phyloP scores from a whole-genome alignment of 768 basidiomycete genomes.

The Mycena polygramma region DNA sequence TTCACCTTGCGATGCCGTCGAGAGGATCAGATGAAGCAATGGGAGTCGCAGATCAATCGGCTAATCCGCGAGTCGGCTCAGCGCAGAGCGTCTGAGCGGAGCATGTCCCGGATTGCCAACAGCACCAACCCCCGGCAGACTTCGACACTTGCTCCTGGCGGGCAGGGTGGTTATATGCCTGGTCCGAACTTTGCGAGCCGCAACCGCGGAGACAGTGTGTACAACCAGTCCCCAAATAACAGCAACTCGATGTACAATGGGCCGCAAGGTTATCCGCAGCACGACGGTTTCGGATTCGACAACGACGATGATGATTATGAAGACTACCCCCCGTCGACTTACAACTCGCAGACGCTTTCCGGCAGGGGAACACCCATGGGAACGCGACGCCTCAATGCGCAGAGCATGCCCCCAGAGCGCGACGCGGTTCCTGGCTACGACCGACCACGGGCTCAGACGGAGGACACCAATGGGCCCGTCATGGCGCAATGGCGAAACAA shows the following conservation, averaged over 20 bases:
- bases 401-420: slow-evolving; percentile 71
- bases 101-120: slow-evolving; percentile 66
- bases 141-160: slow-evolving; percentile 43
- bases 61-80: slow-evolving; percentile 84
- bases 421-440: slow-evolving; percentile 62
- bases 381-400: slow-evolving; percentile 67
- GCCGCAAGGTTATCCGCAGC: slow-evolving; percentile 68
- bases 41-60: slow-evolving; percentile 91
- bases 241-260: slow-evolving; percentile 52
- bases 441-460: slow-evolving; percentile 76
- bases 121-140: slow-evolving; percentile 60
- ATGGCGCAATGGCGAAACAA: slow-evolving; percentile 75
- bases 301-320: slow-evolving; percentile 81
- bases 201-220: slow-evolving; percentile 52
- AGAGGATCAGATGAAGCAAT: slow-evolving; percentile 93
- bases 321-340: slow-evolving; percentile 70
- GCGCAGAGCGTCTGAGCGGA: slow-evolving; percentile 77
- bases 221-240: slow-evolving; percentile 52
- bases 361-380: slow-evolving; percentile 84
- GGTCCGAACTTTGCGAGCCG: slow-evolving; percentile 43
- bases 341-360: slow-evolving; percentile 26
- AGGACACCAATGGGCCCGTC: slow-evolving; percentile 72
- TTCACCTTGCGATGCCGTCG: slow-evolving; percentile 94
- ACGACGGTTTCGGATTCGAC: slow-evolving; percentile 81
- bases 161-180: slow-evolving; percentile 47